Base-by-base conservation (phyloP, 2,329 filamentous ascomycete species). In the Fusarium pseudoanthophilum region DNA sequence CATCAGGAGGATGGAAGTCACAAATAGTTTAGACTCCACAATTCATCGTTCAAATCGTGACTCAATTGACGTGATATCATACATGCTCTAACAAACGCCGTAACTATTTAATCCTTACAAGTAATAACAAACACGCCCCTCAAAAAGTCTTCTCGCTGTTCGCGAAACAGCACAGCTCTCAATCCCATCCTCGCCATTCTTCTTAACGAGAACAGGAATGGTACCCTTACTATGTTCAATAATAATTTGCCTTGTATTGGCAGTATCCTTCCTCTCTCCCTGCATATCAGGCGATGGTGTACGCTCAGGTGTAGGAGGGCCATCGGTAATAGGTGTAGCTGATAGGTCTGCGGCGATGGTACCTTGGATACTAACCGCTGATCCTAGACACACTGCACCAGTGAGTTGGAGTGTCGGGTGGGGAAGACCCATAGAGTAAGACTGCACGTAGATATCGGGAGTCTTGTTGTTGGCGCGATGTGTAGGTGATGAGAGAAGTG, bases 381-480 rank as follows among this genome's bases (percentile, higher is more conserved):
- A 81, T 7, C 84, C 85, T 20, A 88, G 67, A 18, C 85, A 85
- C 21, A 88, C 80, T 0, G 84, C 86, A 0, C 86, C 85, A 0
- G 87, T 88, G 30, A 88, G 84, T n/a, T 87, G 87, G 2, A 89
- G 80, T 20, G 84, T 87, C 21, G 84, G 85, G 57, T 89, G 87
- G 5, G 84, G 85, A 60, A 84, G 83, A 11, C 86, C 85, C 73
- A 88, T 87, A 1, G 85, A 87, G 58, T 87, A 84, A 0, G 87
- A 84, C 24, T 83, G 79, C 7, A 84, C 85, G 7, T 82, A 76
- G 7, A 87, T 79, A 76, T 87, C 84, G 4, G 79, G 67, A 5
- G 39, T 37, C 26, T 69, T 57, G 11, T 11, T 14, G 6, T 53
- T 34, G 11, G 16, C 46, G 1, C 36, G 42, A 34, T 51, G 56